These are phyloP conservation scores for Zygosaccharomyces bailii DNA, from an alignment of 805 yeast species.

Conservation along the genomic window DNA sequence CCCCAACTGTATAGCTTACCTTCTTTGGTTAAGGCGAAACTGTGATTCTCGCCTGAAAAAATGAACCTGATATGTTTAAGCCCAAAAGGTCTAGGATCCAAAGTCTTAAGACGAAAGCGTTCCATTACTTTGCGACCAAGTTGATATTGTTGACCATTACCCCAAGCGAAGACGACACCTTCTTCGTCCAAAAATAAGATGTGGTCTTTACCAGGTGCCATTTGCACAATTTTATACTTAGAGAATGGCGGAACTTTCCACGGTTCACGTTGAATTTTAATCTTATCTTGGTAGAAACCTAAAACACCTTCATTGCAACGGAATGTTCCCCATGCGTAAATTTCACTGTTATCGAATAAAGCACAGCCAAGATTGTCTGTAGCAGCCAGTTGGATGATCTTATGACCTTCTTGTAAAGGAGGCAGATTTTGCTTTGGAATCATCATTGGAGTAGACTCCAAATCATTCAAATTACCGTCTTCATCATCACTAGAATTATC, in stretches of 20 bases:
- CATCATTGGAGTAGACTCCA: constrained; percentile 82
- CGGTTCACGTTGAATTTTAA: constrained; percentile 65
- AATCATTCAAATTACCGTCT: constrained; percentile 82
- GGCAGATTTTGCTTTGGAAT: constrained; percentile 62
- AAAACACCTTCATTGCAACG: constrained; percentile 88
- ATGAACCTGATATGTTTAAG: constrained; percentile 72
- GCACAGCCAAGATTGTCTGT: constrained; percentile 89
- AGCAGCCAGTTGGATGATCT: constrained; percentile 79
- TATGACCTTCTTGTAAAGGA: constrained; percentile 46
- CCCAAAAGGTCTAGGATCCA: constrained; percentile 82
- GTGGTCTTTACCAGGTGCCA: constrained; percentile 94
- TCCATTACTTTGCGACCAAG: constrained; percentile 82
- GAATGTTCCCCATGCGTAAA: constrained; percentile 98
- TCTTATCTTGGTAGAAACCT: constrained; percentile 66
- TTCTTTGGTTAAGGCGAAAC: constrained; percentile 79
- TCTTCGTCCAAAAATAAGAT: constrained; percentile 74
- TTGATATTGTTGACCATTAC: constrained; percentile 91
- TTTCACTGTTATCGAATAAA: constrained; percentile 74
- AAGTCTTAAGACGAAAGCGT: constrained; percentile 66
- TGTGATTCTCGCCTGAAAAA: constrained; percentile 93
- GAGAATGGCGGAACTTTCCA: constrained; percentile 45
- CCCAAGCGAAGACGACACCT: constrained; percentile 95
- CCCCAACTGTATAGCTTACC: constrained; percentile 89
- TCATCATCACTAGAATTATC: constrained; percentile 57
- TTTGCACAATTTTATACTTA: constrained; percentile 66